Evolutionary conservation across 345 rosid genomes (phyloP), one percentile per base, ranked within the genome.

Genomic region (Nephelium lappaceum): DNA sequence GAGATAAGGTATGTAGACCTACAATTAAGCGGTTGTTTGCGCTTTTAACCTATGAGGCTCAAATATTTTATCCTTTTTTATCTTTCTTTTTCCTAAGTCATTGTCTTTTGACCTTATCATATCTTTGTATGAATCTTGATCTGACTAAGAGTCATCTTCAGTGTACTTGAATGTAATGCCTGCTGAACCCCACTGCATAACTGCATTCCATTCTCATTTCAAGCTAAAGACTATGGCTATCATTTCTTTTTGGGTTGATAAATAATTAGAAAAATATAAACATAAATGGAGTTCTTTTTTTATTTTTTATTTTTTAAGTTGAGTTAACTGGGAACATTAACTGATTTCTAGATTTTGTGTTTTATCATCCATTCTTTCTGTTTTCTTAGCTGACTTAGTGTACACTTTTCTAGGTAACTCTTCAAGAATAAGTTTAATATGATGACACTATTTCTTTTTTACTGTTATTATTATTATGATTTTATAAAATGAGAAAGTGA

Each of bases 1-100:
- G 97, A 84, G 95, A 97, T 81, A 94, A 94, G 99, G 99, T 94
- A 87, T 23, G 67, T 55, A 41, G 11, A 21, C 0, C 66, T 49
- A 38, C 66, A 49, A 63, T 53, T 19, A 6, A 27, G 49, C 49
- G 67, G 36, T 11, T 36, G 47, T 62, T 75, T 23, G 49, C 11
- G 3, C 3, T 1, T 64, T 11, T 24, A 49, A 51, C 65, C 47
- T 65, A 0, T n/a, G 47, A 12, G 64, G 51, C 45, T 66, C 31
- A 12, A 27, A 8, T 38, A 45, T 75, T 75, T 25, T 11, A n/a
- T 18, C 12, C 42, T 7, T 18, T 31, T 66, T 15, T 70, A 25
- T n/a, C 19, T 18, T 8, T 18, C 2, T 42, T 25, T 14, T 4
- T n/a, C 53, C 27, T 58, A 65, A 11, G 11, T 45, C 24, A 64